A percentile compares a stretch with the other conserved stretches of the same genome.
Conservation (phyloP, 495 filamentous ascomycete species). For the Rostrohypoxylon terebratum region DNA sequence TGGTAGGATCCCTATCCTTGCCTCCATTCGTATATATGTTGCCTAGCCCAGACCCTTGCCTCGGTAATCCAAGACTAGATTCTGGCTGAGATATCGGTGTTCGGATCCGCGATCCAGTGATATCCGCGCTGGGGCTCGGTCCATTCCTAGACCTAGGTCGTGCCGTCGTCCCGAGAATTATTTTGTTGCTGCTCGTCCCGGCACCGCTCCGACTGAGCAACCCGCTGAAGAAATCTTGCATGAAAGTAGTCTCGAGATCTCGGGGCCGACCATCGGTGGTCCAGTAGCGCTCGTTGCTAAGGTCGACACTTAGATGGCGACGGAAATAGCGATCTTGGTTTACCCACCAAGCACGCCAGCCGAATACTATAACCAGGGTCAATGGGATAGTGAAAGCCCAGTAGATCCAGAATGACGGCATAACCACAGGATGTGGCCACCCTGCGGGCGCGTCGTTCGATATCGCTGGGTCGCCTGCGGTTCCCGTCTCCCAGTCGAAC, state of each 20-base stretch:
- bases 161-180: slow-evolving; percentile 36
- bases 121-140: slow-evolving; percentile 10
- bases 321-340: slow-evolving; percentile 52
- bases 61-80: slow-evolving; percentile 19
- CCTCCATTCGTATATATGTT: slow-evolving; percentile 10
- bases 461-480: slow-evolving; percentile 42
- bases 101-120: slow-evolving; percentile 15
- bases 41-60: slow-evolving; percentile 18
- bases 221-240: slow-evolving; percentile 51
- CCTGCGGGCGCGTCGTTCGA: slow-evolving; percentile 32
- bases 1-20: slow-evolving; percentile 27
- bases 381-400: slow-evolving; percentile 51
- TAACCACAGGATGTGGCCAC: slow-evolving; percentile 44
- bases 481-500: slow-evolving; percentile 49
- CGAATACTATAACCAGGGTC: slow-evolving; percentile 47
- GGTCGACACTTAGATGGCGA: slow-evolving; percentile 49
- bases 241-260: slow-evolving; percentile 49
- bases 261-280: slow-evolving; percentile 49
- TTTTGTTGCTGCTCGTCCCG: slow-evolving; percentile 37
- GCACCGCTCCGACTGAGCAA: slow-evolving; percentile 45
- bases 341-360: slow-evolving; percentile 54
- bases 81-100: slow-evolving; percentile 16
- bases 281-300: slow-evolving; percentile 53
- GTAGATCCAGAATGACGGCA: slow-evolving; percentile 53
- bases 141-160: slow-evolving; percentile 10